A percentile compares a stretch with the other conserved stretches of the same genome.
These are phyloP conservation scores for Suhomyces kunorum DNA, from an alignment of 1,139 yeast species.

Conservation along the genomic window DNA sequence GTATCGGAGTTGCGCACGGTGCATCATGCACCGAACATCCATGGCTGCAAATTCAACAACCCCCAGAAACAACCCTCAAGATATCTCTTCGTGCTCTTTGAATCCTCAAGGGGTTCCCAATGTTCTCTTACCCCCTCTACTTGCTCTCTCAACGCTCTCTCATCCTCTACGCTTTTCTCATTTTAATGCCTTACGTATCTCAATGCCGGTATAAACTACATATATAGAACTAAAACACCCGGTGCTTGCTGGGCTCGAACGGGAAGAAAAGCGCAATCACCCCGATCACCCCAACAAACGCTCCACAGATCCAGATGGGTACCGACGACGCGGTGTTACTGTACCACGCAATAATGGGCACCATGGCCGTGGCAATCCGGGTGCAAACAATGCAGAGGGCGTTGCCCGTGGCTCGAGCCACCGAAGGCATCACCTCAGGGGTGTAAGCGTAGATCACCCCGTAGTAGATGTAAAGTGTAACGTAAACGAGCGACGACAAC, in stretches of 20 bases:
- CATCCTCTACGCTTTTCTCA: no score
- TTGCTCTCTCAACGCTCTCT: no score
- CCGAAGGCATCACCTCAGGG: constrained; percentile 60
- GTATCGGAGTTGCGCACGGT: no score
- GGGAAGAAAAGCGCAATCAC: constrained; percentile 47
- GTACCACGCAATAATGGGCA: constrained; percentile 54
- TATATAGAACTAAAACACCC: constrained; percentile 19
- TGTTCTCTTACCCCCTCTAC: no score
- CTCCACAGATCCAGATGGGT: constrained; percentile 64
- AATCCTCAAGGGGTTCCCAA: no score
- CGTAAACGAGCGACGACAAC: constrained; percentile 51
- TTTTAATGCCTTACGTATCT: no score
- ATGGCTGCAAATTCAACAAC: no score
- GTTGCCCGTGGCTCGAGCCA: constrained; percentile 57
- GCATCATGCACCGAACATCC: no score
- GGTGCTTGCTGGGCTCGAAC: constrained; percentile 41
- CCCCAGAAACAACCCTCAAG: no score
- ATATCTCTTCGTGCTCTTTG: no score
- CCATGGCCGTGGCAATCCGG: constrained; percentile 49
- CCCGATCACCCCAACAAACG: constrained; percentile 48
- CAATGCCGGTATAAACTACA: background rate
- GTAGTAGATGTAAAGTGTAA: constrained; percentile 53
- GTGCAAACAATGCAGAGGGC: constrained; percentile 51
- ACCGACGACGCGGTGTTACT: constrained; percentile 44
- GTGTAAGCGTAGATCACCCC: constrained; percentile 59